Evolutionary conservation across 805 yeast genomes (phyloP).

Genomic region (Metschnikowia gruessii): DNA sequence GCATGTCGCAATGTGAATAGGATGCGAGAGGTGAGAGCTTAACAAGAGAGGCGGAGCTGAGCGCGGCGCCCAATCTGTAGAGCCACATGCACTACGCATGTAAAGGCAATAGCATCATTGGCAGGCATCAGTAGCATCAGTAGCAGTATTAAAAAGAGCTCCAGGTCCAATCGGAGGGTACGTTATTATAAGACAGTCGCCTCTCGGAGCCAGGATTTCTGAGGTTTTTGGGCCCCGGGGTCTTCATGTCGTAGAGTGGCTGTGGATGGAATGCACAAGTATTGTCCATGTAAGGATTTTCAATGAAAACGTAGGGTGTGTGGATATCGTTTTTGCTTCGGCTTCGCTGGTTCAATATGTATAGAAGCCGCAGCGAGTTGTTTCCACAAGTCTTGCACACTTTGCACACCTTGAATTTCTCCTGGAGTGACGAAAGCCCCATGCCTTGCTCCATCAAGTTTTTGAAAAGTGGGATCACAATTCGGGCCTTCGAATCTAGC

Average conservation of each 20-base stretch:
- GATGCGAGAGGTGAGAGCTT: too few relatives aligned
- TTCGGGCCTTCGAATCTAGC: conserved; percentile 26
- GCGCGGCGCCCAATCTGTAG: neutral
- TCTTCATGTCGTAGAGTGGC: conserved; percentile 3
- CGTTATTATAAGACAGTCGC: conserved; percentile 7
- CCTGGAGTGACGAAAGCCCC: conserved; percentile 8
- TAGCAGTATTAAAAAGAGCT: conserved; percentile 40
- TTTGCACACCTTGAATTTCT: conserved; percentile 18
- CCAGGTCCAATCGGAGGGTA: conserved; percentile 48
- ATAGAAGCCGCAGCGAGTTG: conserved; percentile 20
- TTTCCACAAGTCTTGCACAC: conserved; percentile 20
- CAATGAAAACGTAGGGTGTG: conserved; percentile 27
- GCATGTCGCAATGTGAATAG: conserved; percentile 9
- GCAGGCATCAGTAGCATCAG: neutral
- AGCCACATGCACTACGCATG: neutral
- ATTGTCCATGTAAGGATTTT: conserved; percentile 29
- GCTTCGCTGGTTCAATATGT: conserved; percentile 29
- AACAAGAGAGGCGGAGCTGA: neutral
- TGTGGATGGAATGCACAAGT: conserved; percentile 8
- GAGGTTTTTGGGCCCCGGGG: neutral
- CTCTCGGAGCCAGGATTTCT: conserved; percentile 1
- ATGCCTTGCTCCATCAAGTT: conserved; percentile 17
- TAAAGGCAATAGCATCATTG: neutral
- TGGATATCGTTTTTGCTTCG: conserved; percentile 18
- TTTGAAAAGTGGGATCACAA: conserved; percentile 36